Evolutionary conservation across 768 basidiomycete genomes (phyloP).

Genomic region (Exidia glandulosa): DNA sequence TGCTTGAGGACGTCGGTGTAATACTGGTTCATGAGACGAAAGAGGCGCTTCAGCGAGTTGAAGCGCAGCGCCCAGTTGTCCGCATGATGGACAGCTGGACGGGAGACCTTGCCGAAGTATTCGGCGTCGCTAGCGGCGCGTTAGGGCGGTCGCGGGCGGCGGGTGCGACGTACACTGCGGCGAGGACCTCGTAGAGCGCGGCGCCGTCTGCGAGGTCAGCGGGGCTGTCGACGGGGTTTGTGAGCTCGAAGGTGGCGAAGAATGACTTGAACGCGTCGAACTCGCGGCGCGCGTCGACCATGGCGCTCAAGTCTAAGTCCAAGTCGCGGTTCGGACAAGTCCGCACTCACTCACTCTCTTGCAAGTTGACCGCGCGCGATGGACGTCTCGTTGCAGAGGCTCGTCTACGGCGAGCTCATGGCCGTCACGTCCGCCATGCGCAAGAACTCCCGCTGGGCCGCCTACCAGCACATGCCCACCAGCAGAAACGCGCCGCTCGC

Average conservation of each 20-base stretch:
- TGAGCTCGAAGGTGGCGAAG: conserved; percentile 61
- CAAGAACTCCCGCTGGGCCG: conserved; percentile 95
- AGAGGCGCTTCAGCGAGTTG: conserved; percentile 70
- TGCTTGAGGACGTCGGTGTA: conserved; percentile 76
- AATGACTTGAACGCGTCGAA: conserved; percentile 75
- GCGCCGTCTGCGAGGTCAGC: conserved; percentile 74
- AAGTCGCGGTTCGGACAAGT: neutral
- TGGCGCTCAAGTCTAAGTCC: neutral
- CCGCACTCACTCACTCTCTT: neutral
- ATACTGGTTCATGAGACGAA: conserved; percentile 82
- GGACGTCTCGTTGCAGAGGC: conserved; percentile 53
- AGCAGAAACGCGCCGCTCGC: conserved; percentile 55
- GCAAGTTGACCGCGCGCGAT: neutral
- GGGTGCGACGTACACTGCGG: conserved; percentile 49
- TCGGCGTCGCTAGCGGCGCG: conserved; percentile 49
- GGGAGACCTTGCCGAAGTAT: conserved; percentile 59
- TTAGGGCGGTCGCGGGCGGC: neutral
- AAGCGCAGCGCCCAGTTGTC: conserved; percentile 90
- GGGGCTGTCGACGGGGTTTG: conserved; percentile 47
- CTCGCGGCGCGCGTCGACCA: conserved; percentile 24
- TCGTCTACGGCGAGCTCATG: conserved; percentile 82
- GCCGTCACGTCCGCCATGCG: conserved; percentile 91
- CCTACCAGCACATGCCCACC: conserved; percentile 43
- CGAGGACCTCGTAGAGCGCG: conserved; percentile 64
- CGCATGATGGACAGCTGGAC: conserved; percentile 48